Evolutionary conservation across 345 rosid species (phyloP).

Genomic region (Turnera subulata): DNA sequence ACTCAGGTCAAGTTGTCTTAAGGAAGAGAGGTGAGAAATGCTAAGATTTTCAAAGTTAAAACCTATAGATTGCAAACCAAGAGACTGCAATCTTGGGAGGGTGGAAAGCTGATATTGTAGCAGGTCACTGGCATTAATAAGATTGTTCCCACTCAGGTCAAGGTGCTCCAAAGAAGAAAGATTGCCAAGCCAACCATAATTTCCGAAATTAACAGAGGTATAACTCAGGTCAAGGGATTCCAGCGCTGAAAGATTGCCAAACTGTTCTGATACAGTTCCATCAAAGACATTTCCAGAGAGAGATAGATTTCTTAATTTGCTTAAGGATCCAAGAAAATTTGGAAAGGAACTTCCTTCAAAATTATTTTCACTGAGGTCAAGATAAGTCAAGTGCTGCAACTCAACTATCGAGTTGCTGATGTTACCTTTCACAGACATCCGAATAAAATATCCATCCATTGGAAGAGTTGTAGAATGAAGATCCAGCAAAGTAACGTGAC

Average conservation of each 20-base stretch:
- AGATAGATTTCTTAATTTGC: neutral
- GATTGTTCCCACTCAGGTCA: too few relatives aligned
- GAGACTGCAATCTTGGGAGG: too few relatives aligned
- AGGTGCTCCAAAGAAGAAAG: too few relatives aligned
- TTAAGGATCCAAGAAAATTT: neutral
- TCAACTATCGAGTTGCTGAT: neutral
- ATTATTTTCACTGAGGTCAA: neutral
- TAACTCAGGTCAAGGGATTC: neutral
- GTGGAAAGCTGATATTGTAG: too few relatives aligned
- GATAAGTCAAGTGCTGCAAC: neutral
- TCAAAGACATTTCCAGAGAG: neutral
- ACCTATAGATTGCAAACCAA: too few relatives aligned
- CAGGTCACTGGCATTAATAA: too few relatives aligned
- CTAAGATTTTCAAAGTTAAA: too few relatives aligned
- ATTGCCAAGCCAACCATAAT: too few relatives aligned
- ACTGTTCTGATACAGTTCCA: neutral
- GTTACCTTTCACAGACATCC: neutral
- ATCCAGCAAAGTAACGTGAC: conserved; percentile 8
- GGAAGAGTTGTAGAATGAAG: neutral
- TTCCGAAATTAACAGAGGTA: too few relatives aligned
- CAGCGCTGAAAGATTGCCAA: conserved; percentile 2
- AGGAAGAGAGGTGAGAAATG: too few relatives aligned
- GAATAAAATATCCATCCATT: neutral
- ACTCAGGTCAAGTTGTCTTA: too few relatives aligned
- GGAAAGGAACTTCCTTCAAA: neutral